A percentile compares a stretch with the other conserved stretches of the same genome.
Evolutionary conservation across 306 rosid genomes (phyloP).

Genomic region (Alnus rubra): DNA sequence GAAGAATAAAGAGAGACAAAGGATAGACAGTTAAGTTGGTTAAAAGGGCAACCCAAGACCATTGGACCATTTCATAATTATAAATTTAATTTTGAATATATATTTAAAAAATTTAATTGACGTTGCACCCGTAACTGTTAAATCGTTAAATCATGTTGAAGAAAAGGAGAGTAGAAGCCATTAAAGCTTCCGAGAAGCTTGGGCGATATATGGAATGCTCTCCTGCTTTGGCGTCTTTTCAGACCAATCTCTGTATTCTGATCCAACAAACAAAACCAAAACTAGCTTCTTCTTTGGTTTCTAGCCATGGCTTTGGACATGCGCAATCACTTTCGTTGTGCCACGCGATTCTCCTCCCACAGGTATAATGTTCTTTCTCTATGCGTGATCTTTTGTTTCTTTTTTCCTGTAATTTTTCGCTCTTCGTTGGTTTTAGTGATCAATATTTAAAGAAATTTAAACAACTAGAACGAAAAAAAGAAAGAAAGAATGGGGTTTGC

Average conservation of each 20-base stretch:
- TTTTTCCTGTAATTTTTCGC: no score
- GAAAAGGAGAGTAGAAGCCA: neutral
- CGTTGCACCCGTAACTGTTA: no score
- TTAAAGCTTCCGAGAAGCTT: neutral
- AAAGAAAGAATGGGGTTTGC: neutral
- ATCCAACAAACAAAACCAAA: neutral
- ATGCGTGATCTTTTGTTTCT: neutral
- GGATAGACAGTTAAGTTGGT: neutral
- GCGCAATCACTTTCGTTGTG: neutral
- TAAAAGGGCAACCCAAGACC: neutral
- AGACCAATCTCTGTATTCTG: neutral
- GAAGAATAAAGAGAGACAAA: neutral
- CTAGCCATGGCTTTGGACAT: neutral
- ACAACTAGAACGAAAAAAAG: neutral
- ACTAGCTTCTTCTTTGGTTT: neutral
- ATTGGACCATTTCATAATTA: neutral
- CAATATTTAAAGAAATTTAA: neutral
- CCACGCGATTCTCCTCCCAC: neutral
- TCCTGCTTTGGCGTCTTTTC: neutral
- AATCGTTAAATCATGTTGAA: neutral
- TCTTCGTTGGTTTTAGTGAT: neutral
- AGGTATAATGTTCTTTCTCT: neutral
- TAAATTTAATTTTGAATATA: no score
- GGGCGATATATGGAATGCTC: slow-evolving; percentile 5
- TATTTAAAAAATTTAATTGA: no score